Base-by-base conservation (phyloP, 768 basidiomycete species). In the Mycena galericulata region DNA sequence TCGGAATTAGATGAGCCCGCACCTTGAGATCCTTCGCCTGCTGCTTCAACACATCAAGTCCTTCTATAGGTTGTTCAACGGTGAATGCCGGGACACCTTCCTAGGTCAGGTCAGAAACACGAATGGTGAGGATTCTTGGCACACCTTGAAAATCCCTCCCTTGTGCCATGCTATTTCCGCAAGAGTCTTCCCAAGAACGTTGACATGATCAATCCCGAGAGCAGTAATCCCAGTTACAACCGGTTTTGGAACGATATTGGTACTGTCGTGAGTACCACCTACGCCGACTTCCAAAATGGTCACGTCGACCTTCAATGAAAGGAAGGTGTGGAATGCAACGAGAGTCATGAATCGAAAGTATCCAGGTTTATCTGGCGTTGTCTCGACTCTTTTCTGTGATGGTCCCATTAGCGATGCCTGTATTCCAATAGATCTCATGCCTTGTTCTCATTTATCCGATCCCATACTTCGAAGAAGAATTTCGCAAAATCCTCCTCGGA, bases 381-480 rank as follows among this genome's bases (percentile, higher is more conserved):
- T 80, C 45, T 84, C 79, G 53, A 80, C 75, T 74, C 78, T 82
- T 75, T 87, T 83, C 90, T 88, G 72, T 17, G 69, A 55, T 34
- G 32, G 41, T 24, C 43, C 43, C 40, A 49, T 53, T 22, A 41
- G 56, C 26, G 15, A 59, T 29, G 40, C 12, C 30, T 32, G 36
- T 41, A 30, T 47, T 22, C 22, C 14, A 57, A 17, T 20, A 38
- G 29, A 73, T 36, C 29, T 15, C 76, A 40, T 74, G 96, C 96
- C 73, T 86, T 81, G 70, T 92, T 92, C 45, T 78, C 73, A 55
- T 91, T 85, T 11, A 98, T 83, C 66, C 84, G 87, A 75, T 98
- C 93, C 97, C 97, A 99, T 1, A 99, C 92, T 73, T 98, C 92
- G 74, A 96, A 99, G 81, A 99, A 99, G 78, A 92, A 98, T 75